Evolutionary conservation across 306 rosid species (phyloP).

Genomic region (Sechiopsis laciniata): DNA sequence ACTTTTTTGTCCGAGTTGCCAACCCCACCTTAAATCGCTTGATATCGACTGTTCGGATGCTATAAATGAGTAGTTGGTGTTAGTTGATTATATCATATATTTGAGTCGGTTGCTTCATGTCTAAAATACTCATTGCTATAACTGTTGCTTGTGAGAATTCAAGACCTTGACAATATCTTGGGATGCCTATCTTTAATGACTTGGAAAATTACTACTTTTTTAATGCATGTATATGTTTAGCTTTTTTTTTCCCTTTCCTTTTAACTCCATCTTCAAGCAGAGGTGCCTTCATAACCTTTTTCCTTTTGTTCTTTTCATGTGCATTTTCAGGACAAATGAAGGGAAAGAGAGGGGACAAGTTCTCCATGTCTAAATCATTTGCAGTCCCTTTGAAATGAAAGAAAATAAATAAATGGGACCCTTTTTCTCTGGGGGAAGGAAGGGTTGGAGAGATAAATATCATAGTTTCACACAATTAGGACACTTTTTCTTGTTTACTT

Average conservation of each 20-base stretch:
- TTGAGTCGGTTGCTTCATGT: not conserved
- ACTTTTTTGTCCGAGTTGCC: not conserved
- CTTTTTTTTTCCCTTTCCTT: not conserved
- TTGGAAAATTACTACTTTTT: not conserved
- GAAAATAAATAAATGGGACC: conserved; percentile 21
- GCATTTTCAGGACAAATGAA: conserved; percentile 17
- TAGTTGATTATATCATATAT: not conserved
- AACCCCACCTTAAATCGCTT: not conserved
- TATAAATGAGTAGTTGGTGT: conserved; percentile 16
- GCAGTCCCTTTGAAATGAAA: conserved; percentile 22
- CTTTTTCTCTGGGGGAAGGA: not conserved
- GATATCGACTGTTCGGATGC: not conserved
- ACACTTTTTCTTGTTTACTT: not conserved
- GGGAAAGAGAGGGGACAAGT: conserved; percentile 20
- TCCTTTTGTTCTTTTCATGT: conserved; percentile 24
- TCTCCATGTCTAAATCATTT: conserved; percentile 22
- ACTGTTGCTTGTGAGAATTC: not conserved
- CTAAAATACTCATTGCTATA: not conserved
- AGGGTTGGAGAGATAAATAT: conserved; percentile 4
- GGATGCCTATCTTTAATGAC: not conserved
- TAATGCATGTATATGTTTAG: too few species aligned
- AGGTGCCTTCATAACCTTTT: conserved; percentile 13
- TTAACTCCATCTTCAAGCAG: not conserved
- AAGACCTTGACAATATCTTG: not conserved
- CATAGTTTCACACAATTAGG: not conserved